Conservation (phyloP, 305 asterid genomes). For the Nicotiana rustica region DNA sequence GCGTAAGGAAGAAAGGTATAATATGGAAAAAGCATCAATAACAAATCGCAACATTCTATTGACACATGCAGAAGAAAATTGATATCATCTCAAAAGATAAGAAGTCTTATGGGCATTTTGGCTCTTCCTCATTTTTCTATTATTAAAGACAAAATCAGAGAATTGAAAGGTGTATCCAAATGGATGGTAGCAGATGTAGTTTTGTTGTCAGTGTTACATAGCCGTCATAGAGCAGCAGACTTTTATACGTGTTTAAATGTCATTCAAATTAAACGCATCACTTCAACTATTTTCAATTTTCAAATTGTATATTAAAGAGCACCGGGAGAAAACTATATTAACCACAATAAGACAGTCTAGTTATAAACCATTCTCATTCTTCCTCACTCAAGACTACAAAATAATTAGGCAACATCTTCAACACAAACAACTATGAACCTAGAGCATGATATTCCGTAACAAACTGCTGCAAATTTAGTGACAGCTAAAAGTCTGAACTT, state of each 20-base stretch:
- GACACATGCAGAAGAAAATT: not conserved
- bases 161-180: constrained; percentile 24
- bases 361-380: not conserved
- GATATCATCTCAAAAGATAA: not conserved
- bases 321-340: not conserved
- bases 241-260: not conserved
- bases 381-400: constrained; percentile 8
- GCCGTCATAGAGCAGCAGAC: not conserved
- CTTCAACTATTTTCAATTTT: not conserved
- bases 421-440: constrained; percentile 14
- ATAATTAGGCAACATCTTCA: not conserved
- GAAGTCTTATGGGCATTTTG: not conserved
- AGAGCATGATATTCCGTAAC: not conserved
- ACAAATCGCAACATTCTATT: not conserved
- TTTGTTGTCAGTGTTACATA: not conserved
- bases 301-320: not conserved
- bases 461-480: not conserved
- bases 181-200: not conserved
- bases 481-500: not conserved
- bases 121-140: not conserved
- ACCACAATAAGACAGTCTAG: not conserved
- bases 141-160: constrained; percentile 1
- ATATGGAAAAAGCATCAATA: not conserved
- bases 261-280: not conserved
- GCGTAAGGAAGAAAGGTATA: not conserved